Evolutionary conservation across 75 land plant genomes (phyloP).

Genomic region (Chamaecyparis obtusa): DNA sequence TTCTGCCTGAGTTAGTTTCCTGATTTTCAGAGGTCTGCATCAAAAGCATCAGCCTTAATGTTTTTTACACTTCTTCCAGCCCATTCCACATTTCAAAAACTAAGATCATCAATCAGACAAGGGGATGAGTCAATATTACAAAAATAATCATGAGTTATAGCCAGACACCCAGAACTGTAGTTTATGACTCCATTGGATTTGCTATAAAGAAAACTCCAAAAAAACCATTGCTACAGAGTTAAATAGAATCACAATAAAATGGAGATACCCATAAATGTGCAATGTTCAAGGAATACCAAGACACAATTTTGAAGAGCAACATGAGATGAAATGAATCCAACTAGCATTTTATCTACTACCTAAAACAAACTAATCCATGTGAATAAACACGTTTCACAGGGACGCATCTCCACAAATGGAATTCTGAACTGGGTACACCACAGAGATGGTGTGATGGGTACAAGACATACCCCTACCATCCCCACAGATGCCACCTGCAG

Average conservation of each 20-base stretch:
- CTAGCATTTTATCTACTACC: not conserved
- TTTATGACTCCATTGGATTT: not conserved
- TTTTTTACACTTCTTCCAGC: not conserved
- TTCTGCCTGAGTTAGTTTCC: conserved; percentile 81
- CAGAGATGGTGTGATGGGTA: no score
- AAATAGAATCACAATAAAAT: not conserved
- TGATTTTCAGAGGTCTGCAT: conserved; percentile 58
- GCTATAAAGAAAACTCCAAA: not conserved
- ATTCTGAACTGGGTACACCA: no score
- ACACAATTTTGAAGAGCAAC: not conserved
- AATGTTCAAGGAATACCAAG: not conserved
- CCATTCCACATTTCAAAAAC: not conserved
- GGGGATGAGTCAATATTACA: not conserved
- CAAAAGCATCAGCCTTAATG: not conserved
- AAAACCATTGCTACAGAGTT: not conserved
- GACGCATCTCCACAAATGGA: no score
- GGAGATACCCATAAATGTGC: not conserved
- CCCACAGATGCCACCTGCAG: no score
- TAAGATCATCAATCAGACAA: not conserved
- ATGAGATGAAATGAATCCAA: not conserved
- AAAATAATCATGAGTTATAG: not conserved
- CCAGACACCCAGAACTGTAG: not conserved
- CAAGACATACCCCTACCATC: no score
- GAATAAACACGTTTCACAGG: not conserved
- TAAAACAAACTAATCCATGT: not conserved